Evolutionary conservation across 2,329 filamentous ascomycete genomes (phyloP).

Genomic region (Colletotrichum sp.): DNA sequence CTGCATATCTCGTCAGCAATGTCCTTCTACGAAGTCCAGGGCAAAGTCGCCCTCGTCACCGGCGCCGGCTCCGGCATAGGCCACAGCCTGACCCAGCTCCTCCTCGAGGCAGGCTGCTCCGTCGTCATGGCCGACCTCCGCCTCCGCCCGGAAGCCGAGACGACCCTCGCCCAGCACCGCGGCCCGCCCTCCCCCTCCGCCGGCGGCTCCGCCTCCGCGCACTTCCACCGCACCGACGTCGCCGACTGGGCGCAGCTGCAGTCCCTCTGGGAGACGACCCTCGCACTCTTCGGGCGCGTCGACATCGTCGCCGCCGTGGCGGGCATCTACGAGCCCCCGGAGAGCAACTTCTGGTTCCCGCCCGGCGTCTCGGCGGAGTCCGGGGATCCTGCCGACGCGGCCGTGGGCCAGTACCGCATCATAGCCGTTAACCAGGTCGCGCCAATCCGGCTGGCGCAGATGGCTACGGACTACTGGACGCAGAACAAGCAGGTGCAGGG

Average conservation of each 20-base stretch:
- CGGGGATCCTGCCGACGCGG: constrained; percentile 23
- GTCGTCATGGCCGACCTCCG: constrained; percentile 24
- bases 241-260: constrained; percentile 29
- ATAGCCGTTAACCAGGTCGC: constrained; percentile 29
- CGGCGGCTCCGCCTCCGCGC: constrained; percentile 29
- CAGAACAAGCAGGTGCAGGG: constrained; percentile 38
- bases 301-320: constrained; percentile 24
- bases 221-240: constrained; percentile 31
- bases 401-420: constrained; percentile 25
- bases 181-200: neutral
- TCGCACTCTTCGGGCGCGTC: constrained; percentile 16
- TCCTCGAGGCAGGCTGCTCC: neutral
- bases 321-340: constrained; percentile 30
- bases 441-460: constrained; percentile 30
- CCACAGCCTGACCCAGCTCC: neutral
- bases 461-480: constrained; percentile 33
- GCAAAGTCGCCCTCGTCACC: constrained; percentile 20
- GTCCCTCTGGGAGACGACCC: constrained; percentile 22
- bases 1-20: neutral
- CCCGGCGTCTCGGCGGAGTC: constrained; percentile 25
- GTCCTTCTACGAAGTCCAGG: constrained; percentile 15
- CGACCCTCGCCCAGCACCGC: constrained; percentile 15
- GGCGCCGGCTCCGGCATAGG: constrained; percentile 11
- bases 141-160: constrained; percentile 27
- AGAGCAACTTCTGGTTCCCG: constrained; percentile 29